phyloP scores from a whole-genome alignment of 208 protist genomes.

The Lotmaria passim region DNA sequence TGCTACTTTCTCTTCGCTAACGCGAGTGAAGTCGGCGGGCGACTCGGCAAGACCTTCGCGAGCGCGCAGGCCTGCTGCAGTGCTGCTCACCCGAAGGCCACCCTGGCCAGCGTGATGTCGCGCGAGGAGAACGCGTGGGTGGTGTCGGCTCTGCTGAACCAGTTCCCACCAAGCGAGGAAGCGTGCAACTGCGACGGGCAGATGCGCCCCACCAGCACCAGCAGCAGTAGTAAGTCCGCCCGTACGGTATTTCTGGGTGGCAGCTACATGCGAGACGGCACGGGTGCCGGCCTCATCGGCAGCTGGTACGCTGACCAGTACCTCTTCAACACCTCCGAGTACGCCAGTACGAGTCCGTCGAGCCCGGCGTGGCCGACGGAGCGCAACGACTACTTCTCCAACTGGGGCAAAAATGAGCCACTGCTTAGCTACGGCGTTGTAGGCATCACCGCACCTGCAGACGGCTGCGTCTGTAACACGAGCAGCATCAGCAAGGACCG shows the following conservation, averaged over 20 bases:
- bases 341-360: conserved; percentile 35
- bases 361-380: conserved; percentile 70
- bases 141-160: conserved; percentile 30
- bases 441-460: conserved; percentile 29
- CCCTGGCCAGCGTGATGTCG: conserved; percentile 55
- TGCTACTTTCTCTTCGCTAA: conserved; percentile 61
- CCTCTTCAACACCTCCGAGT: conserved; percentile 42
- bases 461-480: conserved; percentile 11
- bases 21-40: conserved; percentile 34
- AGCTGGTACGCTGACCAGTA: conserved; percentile 55
- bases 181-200: neutral
- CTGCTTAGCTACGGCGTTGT: conserved; percentile 48
- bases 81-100: conserved; percentile 47
- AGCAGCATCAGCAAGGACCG: too few species aligned
- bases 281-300: conserved; percentile 41
- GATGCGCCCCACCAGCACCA: neutral
- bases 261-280: conserved; percentile 48
- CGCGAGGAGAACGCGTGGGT: conserved; percentile 50
- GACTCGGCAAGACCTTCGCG: conserved; percentile 38
- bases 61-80: conserved; percentile 41
- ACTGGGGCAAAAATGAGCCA: conserved; percentile 58
- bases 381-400: conserved; percentile 44
- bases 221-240: conserved; percentile 6
- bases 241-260: conserved; percentile 56
- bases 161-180: neutral